Evolutionary conservation across 106 monocot species (phyloP).

Genomic region (Posidonia australis): DNA sequence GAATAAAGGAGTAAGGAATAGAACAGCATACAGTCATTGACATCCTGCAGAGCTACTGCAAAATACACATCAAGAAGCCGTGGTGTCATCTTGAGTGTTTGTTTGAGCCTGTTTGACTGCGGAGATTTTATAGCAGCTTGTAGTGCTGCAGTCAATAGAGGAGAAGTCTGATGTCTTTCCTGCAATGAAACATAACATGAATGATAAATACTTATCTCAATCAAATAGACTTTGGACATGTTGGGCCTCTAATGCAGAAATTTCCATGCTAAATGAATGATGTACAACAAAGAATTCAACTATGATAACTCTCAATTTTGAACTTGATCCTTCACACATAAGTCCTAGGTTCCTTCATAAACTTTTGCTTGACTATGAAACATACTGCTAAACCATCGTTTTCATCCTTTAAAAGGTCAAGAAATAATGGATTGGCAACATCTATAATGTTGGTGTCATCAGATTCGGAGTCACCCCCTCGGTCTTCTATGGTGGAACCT

Average conservation of each 20-base stretch:
- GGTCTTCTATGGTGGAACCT: constrained; percentile 79
- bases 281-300: too few relatives aligned
- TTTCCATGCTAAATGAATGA: too few relatives aligned
- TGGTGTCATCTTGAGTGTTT: constrained; percentile 66
- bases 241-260: too few relatives aligned
- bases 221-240: background rate
- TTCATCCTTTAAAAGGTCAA: constrained; percentile 96
- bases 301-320: too few relatives aligned
- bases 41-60: constrained; percentile 51
- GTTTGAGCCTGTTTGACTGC: constrained; percentile 61
- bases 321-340: too few relatives aligned
- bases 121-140: constrained; percentile 52
- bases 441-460: constrained; percentile 66
- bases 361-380: background rate
- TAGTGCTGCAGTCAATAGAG: constrained; percentile 47
- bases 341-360: too few relatives aligned
- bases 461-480: constrained; percentile 56
- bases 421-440: constrained; percentile 73
- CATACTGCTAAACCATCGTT: constrained; percentile 96
- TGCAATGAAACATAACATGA: constrained; percentile 18
- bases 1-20: constrained; percentile 4
- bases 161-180: constrained; percentile 81
- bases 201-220: background rate
- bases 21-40: constrained; percentile 69
- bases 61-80: constrained; percentile 64